A percentile compares a stretch with the other conserved stretches of the same genome.
Conservation (phyloP, 352 stramenopile species). For the Aphanomyces invadans region DNA sequence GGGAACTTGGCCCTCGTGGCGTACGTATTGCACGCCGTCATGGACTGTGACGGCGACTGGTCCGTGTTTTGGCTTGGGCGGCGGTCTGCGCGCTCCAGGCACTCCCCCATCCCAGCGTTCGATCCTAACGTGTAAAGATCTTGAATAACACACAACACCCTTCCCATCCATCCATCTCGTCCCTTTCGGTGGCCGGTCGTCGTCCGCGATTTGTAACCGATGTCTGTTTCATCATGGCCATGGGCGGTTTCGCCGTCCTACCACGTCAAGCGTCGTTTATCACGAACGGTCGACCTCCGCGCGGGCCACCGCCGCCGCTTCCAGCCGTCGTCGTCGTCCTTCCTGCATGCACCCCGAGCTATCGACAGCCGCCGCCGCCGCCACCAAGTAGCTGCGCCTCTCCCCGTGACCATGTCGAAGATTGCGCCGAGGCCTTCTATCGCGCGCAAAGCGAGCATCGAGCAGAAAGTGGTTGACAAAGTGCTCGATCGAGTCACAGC, state of each 20-base stretch:
- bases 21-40: slow-evolving; percentile 62
- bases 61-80: slow-evolving; percentile 60
- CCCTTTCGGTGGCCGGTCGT: no score
- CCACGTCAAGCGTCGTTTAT: neutral
- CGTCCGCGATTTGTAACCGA: neutral
- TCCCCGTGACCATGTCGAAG: slow-evolving; percentile 2
- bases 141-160: no score
- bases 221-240: neutral
- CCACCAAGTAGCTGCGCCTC: no score
- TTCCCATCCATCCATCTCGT: no score
- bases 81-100: neutral
- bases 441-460: neutral
- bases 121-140: neutral
- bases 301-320: neutral
- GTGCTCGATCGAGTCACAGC: neutral
- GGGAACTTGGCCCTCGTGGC: slow-evolving; percentile 53
- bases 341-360: no score
- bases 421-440: neutral
- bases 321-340: neutral
- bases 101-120: neutral
- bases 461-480: neutral
- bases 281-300: neutral
- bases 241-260: neutral
- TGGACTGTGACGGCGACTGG: slow-evolving; percentile 58
- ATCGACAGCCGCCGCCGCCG: no score